These are phyloP conservation scores for Lactarius quietus DNA, from an alignment of 768 basidiomycete species.

Conservation along the genomic window DNA sequence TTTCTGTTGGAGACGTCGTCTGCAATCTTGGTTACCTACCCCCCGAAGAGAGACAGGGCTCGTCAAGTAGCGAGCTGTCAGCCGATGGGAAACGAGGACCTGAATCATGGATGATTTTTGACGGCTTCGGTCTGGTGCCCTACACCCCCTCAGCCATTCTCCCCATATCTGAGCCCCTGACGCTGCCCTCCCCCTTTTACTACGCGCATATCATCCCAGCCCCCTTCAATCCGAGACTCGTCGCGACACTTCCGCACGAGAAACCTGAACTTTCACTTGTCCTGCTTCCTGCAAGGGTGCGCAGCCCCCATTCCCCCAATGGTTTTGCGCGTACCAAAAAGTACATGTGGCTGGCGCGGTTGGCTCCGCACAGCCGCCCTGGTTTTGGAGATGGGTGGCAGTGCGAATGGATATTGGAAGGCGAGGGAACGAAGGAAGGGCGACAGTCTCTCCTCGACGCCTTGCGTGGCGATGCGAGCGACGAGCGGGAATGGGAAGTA, in stretches of 20 bases:
- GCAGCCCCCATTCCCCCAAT: slow-evolving; percentile 56
- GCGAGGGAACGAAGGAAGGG: slow-evolving; percentile 70
- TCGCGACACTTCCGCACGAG: slow-evolving; percentile 33
- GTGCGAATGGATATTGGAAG: slow-evolving; percentile 79
- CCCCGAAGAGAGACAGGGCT: slow-evolving; percentile 29
- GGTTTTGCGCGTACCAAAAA: slow-evolving; percentile 59
- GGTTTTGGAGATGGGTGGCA: slow-evolving; percentile 65
- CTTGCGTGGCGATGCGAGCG: slow-evolving; percentile 38
- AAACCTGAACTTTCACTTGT: slow-evolving; percentile 44
- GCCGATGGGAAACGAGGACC: slow-evolving; percentile 21
- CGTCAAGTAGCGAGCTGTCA: slow-evolving; percentile 23
- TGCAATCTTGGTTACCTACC: slow-evolving; percentile 81
- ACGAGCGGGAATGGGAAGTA: slow-evolving; percentile 45
- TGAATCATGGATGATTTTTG: slow-evolving; percentile 71
- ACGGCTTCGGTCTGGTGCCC: slow-evolving; percentile 58
- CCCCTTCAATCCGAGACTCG: slow-evolving; percentile 31
- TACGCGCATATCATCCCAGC: slow-evolving; percentile 61
- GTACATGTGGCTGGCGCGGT: slow-evolving; percentile 62
- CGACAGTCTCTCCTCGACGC: slow-evolving; percentile 54
- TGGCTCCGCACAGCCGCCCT: slow-evolving; percentile 33
- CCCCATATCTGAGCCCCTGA: slow-evolving; percentile 53
- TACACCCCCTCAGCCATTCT: slow-evolving; percentile 55
- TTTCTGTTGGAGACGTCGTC: slow-evolving; percentile 75
- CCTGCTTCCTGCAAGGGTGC: slow-evolving; percentile 44
- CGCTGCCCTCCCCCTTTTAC: slow-evolving; percentile 72